Conservation (phyloP, 2,329 filamentous ascomycete genomes). For the Pyrenochaeta sp. region DNA sequence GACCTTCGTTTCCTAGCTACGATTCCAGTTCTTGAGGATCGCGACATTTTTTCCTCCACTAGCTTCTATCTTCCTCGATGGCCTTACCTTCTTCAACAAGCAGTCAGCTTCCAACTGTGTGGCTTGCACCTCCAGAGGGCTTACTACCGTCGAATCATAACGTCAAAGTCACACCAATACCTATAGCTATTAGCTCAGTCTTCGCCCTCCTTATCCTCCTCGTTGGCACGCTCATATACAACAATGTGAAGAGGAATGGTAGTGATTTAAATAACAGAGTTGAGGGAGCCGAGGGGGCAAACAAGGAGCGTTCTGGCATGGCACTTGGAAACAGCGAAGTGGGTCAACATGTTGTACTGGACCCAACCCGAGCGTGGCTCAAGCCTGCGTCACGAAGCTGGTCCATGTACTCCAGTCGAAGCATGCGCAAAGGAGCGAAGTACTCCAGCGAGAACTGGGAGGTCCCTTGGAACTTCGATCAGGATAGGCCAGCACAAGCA, state of each 20-base stretch:
- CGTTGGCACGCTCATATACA: slow-evolving; percentile 1
- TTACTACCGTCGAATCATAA: not conserved
- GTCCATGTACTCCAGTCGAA: not conserved
- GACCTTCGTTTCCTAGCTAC: not conserved
- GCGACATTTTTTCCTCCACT: not conserved
- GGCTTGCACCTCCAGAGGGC: slow-evolving; percentile 4
- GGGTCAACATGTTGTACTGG: not conserved
- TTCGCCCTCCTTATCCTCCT: slow-evolving; percentile 1
- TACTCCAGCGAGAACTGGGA: not conserved
- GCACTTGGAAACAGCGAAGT: not conserved
- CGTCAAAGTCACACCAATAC: not conserved
- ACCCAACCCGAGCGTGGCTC: not conserved
- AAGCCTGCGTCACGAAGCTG: not conserved
- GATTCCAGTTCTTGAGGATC: not conserved
- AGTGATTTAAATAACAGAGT: not conserved
- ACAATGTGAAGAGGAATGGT: not conserved
- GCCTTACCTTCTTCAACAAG: not conserved
- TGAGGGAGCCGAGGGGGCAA: not conserved
- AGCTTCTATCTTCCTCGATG: not conserved
- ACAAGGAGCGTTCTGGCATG: not conserved
- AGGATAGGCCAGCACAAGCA: not conserved
- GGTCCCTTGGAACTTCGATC: not conserved
- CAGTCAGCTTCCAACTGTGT: slow-evolving; percentile 3
- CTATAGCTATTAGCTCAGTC: slow-evolving; percentile 6
- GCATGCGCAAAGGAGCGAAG: not conserved